A percentile compares a stretch with the other conserved stretches of the same genome.
Evolutionary conservation across 768 basidiomycete species (phyloP).

Genomic region (Pulveroboletus frians): DNA sequence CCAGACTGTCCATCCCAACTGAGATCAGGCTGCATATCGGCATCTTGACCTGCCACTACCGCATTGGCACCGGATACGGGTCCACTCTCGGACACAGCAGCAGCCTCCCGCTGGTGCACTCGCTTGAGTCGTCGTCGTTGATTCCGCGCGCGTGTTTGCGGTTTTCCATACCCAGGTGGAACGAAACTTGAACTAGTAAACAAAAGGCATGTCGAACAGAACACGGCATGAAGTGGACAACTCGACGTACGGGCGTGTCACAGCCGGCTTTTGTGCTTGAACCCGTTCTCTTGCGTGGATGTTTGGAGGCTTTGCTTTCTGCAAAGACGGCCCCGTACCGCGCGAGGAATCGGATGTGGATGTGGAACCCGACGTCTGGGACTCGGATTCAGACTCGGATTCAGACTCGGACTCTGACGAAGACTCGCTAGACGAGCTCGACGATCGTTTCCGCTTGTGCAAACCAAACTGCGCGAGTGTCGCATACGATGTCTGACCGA

Average conservation of each 20-base stretch:
- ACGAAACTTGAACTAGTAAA: conserved; percentile 25
- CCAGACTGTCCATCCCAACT: conserved; percentile 12
- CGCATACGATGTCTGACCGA: background rate
- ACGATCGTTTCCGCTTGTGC: conserved; percentile 27
- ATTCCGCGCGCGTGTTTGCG: conserved; percentile 53
- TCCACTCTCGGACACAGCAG: conserved; percentile 17
- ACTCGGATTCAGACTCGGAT: conserved; percentile 21
- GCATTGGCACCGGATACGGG: conserved; percentile 40
- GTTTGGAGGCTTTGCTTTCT: conserved; percentile 8
- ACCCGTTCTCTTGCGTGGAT: conserved; percentile 9
- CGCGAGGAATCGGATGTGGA: conserved; percentile 13
- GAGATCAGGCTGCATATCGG: background rate
- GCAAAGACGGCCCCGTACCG: background rate
- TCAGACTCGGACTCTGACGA: no score
- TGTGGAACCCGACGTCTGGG: conserved; percentile 16
- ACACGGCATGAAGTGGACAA: background rate
- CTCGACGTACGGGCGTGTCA: conserved; percentile 4
- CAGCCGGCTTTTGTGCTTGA: background rate
- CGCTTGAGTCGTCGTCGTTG: conserved; percentile 49
- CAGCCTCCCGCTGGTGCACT: conserved; percentile 23
- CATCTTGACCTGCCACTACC: conserved; percentile 11
- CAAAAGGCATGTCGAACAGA: background rate
- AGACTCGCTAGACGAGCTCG: conserved; percentile 10
- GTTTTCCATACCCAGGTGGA: conserved; percentile 58
- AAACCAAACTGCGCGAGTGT: background rate